Base-by-base conservation (phyloP, 495 filamentous ascomycete species). In the Penicillium roqueforti region DNA sequence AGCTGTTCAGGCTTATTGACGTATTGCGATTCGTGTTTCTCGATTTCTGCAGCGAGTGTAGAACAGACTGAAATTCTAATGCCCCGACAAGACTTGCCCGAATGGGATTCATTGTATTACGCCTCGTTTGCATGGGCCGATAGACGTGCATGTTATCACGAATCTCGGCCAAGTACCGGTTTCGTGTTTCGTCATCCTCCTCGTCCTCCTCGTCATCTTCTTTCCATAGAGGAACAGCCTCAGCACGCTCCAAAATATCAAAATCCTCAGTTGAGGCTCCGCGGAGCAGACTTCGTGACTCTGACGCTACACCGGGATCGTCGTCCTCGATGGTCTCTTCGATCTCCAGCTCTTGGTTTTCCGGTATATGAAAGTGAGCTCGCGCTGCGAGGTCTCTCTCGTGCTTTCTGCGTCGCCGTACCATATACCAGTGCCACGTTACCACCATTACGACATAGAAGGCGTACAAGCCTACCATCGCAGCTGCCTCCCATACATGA, bases 381-480 rank as follows among this genome's bases (percentile, higher is more conserved):
- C 92, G 81, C 48, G 90, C 85, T 23, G 84, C 82, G 16, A 83
- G 75, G 48, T 89, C 84, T 65, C 83, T 79, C 43, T 82, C 76
- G 41, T 83, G 78, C 51, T 73, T 74, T 44, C 76, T 76, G 54
- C 83, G 83, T 51, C 78, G 68, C 49, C 83, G 77, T 40, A 80
- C 78, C 11, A 87, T 68, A 70, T 86, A 85, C 85, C 91, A 96
- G 70, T 99, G 95, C 92, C 91, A 97, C 0, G 81, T 79, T 13
- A 97, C 86, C 16, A 99, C 95, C 34, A 89, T 80, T 4, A 83
- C 64, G 6, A 99, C 95, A 61, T 99, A 99, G 61, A 93, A 93
- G 19, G 86, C 50, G 65, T 99, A 99, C 56, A 95, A 90, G 19
- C 77, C 85, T 40, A 99, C 90, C 95, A 99, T 99, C 43, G 80